phyloP scores from a whole-genome alignment of 495 filamentous ascomycete species.

The Xylaria cubensis region DNA sequence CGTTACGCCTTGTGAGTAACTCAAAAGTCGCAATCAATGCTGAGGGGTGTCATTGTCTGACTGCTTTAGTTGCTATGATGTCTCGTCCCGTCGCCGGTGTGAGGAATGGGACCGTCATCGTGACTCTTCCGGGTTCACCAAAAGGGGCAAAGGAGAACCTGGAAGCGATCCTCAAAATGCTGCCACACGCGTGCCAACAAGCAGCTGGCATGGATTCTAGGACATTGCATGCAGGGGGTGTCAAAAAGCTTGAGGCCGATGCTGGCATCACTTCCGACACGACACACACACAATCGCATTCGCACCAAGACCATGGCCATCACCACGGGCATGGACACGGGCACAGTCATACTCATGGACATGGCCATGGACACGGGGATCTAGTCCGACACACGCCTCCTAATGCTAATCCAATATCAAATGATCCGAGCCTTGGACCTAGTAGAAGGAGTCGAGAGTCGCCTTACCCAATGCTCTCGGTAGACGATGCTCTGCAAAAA shows the following conservation, averaged over 20 bases:
- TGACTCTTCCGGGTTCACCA: constrained; percentile 93
- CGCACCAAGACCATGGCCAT: constrained; percentile 41
- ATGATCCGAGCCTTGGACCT: constrained; percentile 82
- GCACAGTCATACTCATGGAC: constrained; percentile 59
- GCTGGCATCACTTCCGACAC: constrained; percentile 64
- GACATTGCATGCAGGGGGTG: constrained; percentile 77
- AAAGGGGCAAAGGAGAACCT: constrained; percentile 98
- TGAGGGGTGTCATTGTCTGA: constrained; percentile 4
- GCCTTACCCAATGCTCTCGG: constrained; percentile 91
- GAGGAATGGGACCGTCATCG: constrained; percentile 79
- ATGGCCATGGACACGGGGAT: constrained; percentile 68
- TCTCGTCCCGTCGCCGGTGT: constrained; percentile 91
- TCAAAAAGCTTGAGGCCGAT: constrained; percentile 83
- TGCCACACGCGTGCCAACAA: constrained; percentile 93
- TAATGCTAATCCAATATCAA: constrained; percentile 68
- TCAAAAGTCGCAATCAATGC: no score
- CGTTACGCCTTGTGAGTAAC: constrained; percentile 82
- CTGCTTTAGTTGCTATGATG: constrained; percentile 86
- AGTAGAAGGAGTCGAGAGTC: constrained; percentile 78
- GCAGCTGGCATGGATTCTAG: constrained; percentile 84
- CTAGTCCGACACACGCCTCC: constrained; percentile 76
- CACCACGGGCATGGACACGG: constrained; percentile 61
- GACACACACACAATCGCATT: constrained; percentile 35
- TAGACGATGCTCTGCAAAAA: constrained; percentile 76
- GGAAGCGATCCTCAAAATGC: constrained; percentile 82